A percentile compares a stretch with the other conserved stretches of the same genome.
phyloP scores from a whole-genome alignment of 73 alveolate species.

The Tetrahymena borealis region DNA sequence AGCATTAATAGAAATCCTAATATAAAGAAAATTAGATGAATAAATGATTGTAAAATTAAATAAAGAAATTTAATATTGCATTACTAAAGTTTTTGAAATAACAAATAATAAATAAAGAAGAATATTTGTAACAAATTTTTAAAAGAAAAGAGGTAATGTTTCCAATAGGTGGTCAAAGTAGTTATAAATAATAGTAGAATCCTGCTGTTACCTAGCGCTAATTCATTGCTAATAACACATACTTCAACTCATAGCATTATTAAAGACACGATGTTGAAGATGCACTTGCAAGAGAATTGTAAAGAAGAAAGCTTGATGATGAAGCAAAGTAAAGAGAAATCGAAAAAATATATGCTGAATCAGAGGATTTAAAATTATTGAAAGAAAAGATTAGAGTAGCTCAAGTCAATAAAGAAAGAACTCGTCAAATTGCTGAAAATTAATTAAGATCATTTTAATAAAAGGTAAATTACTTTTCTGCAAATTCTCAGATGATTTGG shows the following conservation, averaged over 20 bases:
- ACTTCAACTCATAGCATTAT: not conserved
- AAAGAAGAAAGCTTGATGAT: conserved; percentile 39
- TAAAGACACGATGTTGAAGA: conserved; percentile 21
- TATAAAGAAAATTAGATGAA: too few species aligned
- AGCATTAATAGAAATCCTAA: too few species aligned
- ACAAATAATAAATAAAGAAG: not conserved
- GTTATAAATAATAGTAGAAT: not conserved
- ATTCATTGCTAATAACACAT: not conserved
- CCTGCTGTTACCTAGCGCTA: not conserved
- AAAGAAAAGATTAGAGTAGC: conserved; percentile 34
- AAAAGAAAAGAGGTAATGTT: not conserved
- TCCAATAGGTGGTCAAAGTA: not conserved
- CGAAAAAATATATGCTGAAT: conserved; percentile 35
- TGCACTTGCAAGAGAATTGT: conserved; percentile 33
- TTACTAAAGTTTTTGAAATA: not conserved
- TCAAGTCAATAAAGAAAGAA: conserved; percentile 39
- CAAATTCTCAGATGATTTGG: too few species aligned
- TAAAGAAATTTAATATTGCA: too few species aligned
- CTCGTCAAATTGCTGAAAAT: conserved; percentile 34
- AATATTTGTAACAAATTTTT: not conserved
- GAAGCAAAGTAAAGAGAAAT: conserved; percentile 36
- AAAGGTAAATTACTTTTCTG: not conserved
- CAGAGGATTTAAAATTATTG: conserved; percentile 32
- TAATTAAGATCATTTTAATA: conserved; percentile 19
- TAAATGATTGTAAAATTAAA: too few species aligned